phyloP scores from a whole-genome alignment of 2,329 filamentous ascomycete genomes.

The Penicillium vulpinum region DNA sequence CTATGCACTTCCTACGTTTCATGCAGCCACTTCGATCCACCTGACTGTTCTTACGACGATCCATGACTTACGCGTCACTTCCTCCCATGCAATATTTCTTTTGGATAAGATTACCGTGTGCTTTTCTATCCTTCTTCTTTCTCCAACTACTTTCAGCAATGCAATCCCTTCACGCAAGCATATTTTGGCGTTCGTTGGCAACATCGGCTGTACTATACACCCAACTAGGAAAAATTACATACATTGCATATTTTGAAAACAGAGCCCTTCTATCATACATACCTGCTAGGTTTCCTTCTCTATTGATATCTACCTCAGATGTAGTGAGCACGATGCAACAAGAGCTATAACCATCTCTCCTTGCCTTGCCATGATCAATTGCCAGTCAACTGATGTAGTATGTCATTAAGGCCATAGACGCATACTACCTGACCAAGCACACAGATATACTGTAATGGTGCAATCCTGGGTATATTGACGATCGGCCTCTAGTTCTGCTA shows the following conservation, averaged over 20 bases:
- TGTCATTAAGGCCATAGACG: neutral
- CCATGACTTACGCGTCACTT: neutral
- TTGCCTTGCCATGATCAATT: neutral
- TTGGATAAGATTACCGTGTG: neutral
- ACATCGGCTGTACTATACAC: neutral
- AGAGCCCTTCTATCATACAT: neutral
- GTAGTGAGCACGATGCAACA: too few species aligned
- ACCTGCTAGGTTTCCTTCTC: neutral
- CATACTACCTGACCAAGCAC: neutral
- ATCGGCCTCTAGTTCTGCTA: neutral
- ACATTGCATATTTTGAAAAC: neutral
- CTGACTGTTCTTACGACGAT: neutral
- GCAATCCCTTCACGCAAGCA: neutral
- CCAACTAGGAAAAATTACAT: neutral
- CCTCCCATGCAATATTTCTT: neutral
- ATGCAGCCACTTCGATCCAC: neutral
- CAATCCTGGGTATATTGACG: neutral
- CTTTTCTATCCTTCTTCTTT: neutral
- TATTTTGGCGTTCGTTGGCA: neutral
- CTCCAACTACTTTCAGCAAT: neutral
- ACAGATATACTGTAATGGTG: neutral
- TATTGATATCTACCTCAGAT: neutral
- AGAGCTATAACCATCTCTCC: neutral
- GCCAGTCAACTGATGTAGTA: neutral
- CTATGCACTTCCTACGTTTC: neutral